Base-by-base conservation (phyloP, 2,329 filamentous ascomycete species). In the Ophiosphaerella narmari region DNA sequence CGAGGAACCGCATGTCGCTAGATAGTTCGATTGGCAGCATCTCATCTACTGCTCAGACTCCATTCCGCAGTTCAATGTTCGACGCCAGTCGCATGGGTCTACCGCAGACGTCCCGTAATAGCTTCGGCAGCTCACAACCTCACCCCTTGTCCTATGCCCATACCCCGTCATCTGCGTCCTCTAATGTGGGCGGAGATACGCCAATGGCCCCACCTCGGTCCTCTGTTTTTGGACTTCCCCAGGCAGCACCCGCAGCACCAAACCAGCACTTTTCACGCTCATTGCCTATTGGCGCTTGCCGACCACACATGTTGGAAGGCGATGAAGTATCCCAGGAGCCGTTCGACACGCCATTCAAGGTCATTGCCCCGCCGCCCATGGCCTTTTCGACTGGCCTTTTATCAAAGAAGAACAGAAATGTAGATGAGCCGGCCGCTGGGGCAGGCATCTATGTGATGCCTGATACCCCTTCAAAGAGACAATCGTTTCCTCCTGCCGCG, bases 391-490 rank as follows among this genome's bases (percentile, higher is more conserved):
- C 94, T 0, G 66, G 66, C 16, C 78, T 99, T 24, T 88, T 99
- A 46, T 97, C 94, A 9, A 99, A 99, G 77, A 90, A 95, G 73
- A 95, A 94, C 66, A 87, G 90, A 49, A 76, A 78, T 70, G 83
- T 87, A 0, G 90, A 97, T 60, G 83, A 90, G 43, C 82, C 72
- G 36, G 54, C 52, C 57, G 74, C 77, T 59, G 74, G 72, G 45
- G 73, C 77, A 21, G 76, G 76, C 24, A 82, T 81, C 73, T 86
- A 87, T 67, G 77, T 84, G 26, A 92, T 96, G 80, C 93, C 94
- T 1, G 94, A 97, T 68, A 99, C 94, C 1, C 94, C 94, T 1
- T 97, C 94, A 75, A 99, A 97, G 78, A 91, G 94, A 68, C 86
- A 88, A 77, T 87, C 49, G 84, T 92, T 75, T 80, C 88, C 62